Evolutionary conservation across 192 early-diverging fungal species (phyloP), one percentile per base, ranked within the genome.

Genomic region (Phlyctochytrium bullatum): DNA sequence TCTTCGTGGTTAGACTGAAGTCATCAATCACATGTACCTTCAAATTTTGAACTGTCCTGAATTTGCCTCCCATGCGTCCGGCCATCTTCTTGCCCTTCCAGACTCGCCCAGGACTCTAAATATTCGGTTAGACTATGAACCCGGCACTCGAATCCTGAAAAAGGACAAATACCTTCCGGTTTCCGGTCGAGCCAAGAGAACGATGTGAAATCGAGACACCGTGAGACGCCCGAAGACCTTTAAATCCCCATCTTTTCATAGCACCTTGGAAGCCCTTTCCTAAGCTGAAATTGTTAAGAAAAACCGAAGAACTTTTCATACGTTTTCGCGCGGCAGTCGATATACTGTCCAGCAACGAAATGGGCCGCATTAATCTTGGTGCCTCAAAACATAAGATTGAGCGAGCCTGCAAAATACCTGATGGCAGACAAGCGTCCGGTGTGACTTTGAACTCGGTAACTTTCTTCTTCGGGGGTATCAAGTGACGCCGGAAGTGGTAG

Each of bases 1-100:
- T 69, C 74, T 76, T 0, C 10, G n/a, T 47, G 20, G 0, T 57
- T 25, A 2, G 29, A 6, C n/a, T n/a, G 57, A 29, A 31, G 23
- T 34, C 24, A 52, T 1, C 17, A 35, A 57, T 32, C 24, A 53
- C 24, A 33, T 34, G 73, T 30, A 97, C 91, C 65, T 92, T 83
- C 14, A 96, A 75, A 63, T 86, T 92, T 66, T 92, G 89, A 28
- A 88, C 87, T 1, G 94, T 95, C 0, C 81, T 73, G 66, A 77
- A 89, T 52, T 92, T 88, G 59, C 90, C 90, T 60, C 96, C 96
- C 89, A 98, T 92, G 27, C 91, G 88, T 52, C 96, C 96, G 23
- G 95, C 88, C 96, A 98, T 98, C 71, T 98, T 98, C 81, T 94
- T 98, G 23, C 96, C 96, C 66, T 92, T 92, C 72, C 91, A 95